Conservation (phyloP, 352 stramenopile species). For the Phytophthora nicotianae region DNA sequence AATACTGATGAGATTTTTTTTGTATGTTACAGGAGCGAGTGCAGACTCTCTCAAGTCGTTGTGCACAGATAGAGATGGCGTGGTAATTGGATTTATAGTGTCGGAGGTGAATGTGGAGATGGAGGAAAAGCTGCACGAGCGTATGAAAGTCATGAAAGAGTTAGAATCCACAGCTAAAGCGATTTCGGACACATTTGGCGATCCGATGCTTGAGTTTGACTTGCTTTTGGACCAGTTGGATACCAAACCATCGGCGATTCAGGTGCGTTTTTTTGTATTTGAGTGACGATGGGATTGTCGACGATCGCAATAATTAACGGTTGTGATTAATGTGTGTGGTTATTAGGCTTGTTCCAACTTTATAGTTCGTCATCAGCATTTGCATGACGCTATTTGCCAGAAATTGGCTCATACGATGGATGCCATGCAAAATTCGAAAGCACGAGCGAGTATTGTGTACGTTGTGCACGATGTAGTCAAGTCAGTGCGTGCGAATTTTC, state of each 20-base stretch:
- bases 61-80: slow-evolving; percentile 80
- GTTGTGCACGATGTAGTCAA: slow-evolving; percentile 88
- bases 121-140: slow-evolving; percentile 76
- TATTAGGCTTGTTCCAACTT: slow-evolving; percentile 81
- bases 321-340: neutral
- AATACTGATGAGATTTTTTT: slow-evolving; percentile 1
- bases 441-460: slow-evolving; percentile 79
- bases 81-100: slow-evolving; percentile 88
- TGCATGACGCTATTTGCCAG: slow-evolving; percentile 71
- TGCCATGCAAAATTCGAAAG: slow-evolving; percentile 66
- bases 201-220: slow-evolving; percentile 88
- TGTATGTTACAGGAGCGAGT: slow-evolving; percentile 57
- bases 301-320: neutral
- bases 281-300: slow-evolving; percentile 13
- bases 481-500: slow-evolving; percentile 65
- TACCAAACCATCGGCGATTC: slow-evolving; percentile 85
- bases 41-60: slow-evolving; percentile 85
- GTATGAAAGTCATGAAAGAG: slow-evolving; percentile 84
- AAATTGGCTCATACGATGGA: slow-evolving; percentile 75
- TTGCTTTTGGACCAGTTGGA: slow-evolving; percentile 84
- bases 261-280: slow-evolving; percentile 71
- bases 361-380: slow-evolving; percentile 78
- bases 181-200: slow-evolving; percentile 79
- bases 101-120: slow-evolving; percentile 88
- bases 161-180: slow-evolving; percentile 73